A percentile compares a stretch with the other conserved stretches of the same genome.
These are phyloP conservation scores for Coprinopsis cinerea DNA, from an alignment of 768 basidiomycete genomes.

Conservation along the genomic window DNA sequence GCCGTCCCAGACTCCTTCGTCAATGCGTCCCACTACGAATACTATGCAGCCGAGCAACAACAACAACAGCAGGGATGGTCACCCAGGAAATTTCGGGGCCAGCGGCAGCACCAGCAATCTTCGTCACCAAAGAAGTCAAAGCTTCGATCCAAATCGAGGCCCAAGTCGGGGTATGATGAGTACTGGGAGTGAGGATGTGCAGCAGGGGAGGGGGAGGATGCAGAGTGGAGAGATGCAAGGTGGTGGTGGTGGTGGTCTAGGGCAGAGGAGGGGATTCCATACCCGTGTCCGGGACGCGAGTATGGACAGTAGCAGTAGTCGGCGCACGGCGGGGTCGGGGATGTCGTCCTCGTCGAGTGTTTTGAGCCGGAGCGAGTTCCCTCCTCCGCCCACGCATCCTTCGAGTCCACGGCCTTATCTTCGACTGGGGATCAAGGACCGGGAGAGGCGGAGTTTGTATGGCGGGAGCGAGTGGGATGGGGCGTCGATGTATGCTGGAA, in stretches of 20 bases:
- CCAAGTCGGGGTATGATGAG: neutral
- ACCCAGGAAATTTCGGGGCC: neutral
- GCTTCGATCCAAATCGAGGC: neutral
- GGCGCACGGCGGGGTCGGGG: neutral
- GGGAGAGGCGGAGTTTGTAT: neutral
- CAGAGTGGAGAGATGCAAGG: no score
- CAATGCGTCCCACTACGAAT: no score
- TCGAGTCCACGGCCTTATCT: conserved; percentile 2
- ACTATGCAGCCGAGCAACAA: no score
- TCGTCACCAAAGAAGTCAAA: neutral
- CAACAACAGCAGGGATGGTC: no score
- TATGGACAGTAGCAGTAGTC: neutral
- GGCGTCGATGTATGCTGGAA: neutral
- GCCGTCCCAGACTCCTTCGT: neutral
- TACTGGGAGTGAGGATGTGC: neutral
- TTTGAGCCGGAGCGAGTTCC: conserved; percentile 1
- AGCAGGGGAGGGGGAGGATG: neutral
- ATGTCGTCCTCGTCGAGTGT: neutral
- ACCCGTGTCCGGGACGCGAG: neutral
- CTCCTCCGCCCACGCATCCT: conserved; percentile 4
- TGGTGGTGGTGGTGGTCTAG: no score
- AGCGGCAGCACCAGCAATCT: neutral
- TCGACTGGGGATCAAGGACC: neutral
- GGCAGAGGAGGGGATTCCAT: neutral
- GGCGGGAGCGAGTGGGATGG: neutral